phyloP scores from a whole-genome alignment of 495 filamentous ascomycete genomes.

The Cercophora samala region DNA sequence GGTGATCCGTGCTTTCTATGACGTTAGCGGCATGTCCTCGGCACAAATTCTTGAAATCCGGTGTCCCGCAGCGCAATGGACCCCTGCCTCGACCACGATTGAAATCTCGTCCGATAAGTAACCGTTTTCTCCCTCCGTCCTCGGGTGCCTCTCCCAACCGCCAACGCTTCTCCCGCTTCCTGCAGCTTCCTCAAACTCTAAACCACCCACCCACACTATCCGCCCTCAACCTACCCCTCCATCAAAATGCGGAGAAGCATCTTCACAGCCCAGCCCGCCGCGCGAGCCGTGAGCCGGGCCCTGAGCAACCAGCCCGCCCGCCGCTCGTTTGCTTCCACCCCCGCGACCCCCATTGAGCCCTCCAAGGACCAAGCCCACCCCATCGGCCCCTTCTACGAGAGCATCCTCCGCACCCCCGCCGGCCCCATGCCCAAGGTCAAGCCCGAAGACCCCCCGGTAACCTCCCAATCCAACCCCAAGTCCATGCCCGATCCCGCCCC shows the following conservation, averaged over 20 bases:
- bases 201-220: not conserved
- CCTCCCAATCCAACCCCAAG: constrained; percentile 18
- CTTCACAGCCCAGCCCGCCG: constrained; percentile 22
- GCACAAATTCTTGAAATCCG: constrained; percentile 19
- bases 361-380: constrained; percentile 35
- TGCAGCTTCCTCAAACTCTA: not conserved
- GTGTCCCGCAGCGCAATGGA: constrained; percentile 8
- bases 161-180: not conserved
- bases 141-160: constrained; percentile 1
- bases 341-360: constrained; percentile 22
- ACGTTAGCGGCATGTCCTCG: constrained; percentile 15
- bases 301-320: constrained; percentile 23
- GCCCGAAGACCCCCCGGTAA: constrained; percentile 29
- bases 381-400: constrained; percentile 43
- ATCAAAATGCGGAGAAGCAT: constrained; percentile 29
- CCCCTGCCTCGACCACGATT: constrained; percentile 12
- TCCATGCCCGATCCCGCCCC: constrained; percentile 22
- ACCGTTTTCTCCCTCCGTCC: not conserved
- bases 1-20: constrained; percentile 11
- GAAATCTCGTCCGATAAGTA: constrained; percentile 15
- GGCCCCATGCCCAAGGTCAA: constrained; percentile 28
- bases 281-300: constrained; percentile 25
- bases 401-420: constrained; percentile 42
- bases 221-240: not conserved
- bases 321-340: constrained; percentile 26